Evolutionary conservation across 768 basidiomycete genomes (phyloP).

Genomic region (Amanita phalloides): DNA sequence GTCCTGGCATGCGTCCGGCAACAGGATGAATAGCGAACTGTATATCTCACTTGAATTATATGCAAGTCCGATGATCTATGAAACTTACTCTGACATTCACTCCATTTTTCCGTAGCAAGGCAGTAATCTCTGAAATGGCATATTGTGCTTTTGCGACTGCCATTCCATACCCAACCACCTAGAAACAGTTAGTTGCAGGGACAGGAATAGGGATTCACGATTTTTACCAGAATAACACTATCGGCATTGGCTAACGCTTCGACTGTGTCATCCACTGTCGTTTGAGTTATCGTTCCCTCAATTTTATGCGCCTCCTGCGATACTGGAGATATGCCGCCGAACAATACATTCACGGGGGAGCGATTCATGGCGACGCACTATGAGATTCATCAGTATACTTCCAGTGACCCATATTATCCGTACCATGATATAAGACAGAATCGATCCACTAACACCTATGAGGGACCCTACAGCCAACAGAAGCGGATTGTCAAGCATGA

Average conservation of each 20-base stretch:
- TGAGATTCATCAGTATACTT: not conserved
- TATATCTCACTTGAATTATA: not conserved
- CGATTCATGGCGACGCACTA: conserved; percentile 93
- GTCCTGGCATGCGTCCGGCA: conserved; percentile 88
- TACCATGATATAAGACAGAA: conserved; percentile 90
- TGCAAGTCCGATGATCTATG: not conserved
- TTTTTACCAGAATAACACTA: conserved; percentile 63
- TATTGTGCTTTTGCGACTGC: conserved; percentile 89
- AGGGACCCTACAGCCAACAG: conserved; percentile 77
- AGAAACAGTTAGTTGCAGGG: conserved; percentile 6
- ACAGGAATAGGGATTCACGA: not conserved
- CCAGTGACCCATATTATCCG: not conserved
- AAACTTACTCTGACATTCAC: conserved; percentile 56
- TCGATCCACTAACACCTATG: conserved; percentile 86
- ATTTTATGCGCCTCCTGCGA: conserved; percentile 58
- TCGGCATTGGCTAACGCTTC: conserved; percentile 73
- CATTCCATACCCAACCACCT: conserved; percentile 87
- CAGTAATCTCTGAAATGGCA: conserved; percentile 65
- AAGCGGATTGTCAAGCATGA: conserved; percentile 84
- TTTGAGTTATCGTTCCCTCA: conserved; percentile 74
- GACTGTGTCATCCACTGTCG: conserved; percentile 70
- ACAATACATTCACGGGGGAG: conserved; percentile 74
- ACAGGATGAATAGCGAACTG: conserved; percentile 83
- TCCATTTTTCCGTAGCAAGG: conserved; percentile 60
- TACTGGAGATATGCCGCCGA: conserved; percentile 68